Evolutionary conservation across 352 stramenopile species (phyloP), one percentile per base, ranked within the genome.

Genomic region (Globisporangium alternatum): DNA sequence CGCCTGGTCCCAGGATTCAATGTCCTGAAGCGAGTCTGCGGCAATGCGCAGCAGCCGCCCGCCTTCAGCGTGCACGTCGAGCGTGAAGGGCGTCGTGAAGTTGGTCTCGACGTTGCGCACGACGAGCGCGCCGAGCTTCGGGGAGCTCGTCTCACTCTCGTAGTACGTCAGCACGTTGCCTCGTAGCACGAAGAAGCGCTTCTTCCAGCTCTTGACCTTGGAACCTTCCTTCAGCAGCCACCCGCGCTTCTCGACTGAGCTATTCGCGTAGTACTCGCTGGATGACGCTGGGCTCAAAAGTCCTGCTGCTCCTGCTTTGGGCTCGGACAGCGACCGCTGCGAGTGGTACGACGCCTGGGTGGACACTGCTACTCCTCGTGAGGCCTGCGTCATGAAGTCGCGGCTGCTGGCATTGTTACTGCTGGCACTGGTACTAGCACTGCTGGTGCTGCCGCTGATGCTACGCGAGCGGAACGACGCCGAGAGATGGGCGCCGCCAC

Each of bases 101-200:
- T 65, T 83, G 43, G 75, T 56, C 66, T 64, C 51, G 43, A 78
- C 64, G 15, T 58, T 22, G 12, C n/a, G 57, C n/a, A 86, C 62
- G 19, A 66, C 59, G 17, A 76, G 33, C 10, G 69, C 66, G 2
- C 67, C 78, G 33, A 82, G 47, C 30, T 65, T 59, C 9, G 68
- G 47, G 0, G 65, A 64, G 30, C 62, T 57, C 44, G 65, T 62
- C 55, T 69, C 69, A 52, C 74, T 66, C 2, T 69, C 67, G 52
- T 76, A 87, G 53, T 91, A 89, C 64, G 74, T 77, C 28, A 94
- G 60, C 48, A 70, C 71, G 15, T 65, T 81, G 15, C 77, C 79
- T 33, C 67, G 64, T 2, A 94, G 70, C 57, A 72, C 68, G 41
- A 83, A 75, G 66, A 80, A 92, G 17, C 80, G 58, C 31, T 77